A percentile compares a stretch with the other conserved stretches of the same genome.
phyloP scores from a whole-genome alignment of 768 basidiomycete genomes.

The Amanita fuliginea region DNA sequence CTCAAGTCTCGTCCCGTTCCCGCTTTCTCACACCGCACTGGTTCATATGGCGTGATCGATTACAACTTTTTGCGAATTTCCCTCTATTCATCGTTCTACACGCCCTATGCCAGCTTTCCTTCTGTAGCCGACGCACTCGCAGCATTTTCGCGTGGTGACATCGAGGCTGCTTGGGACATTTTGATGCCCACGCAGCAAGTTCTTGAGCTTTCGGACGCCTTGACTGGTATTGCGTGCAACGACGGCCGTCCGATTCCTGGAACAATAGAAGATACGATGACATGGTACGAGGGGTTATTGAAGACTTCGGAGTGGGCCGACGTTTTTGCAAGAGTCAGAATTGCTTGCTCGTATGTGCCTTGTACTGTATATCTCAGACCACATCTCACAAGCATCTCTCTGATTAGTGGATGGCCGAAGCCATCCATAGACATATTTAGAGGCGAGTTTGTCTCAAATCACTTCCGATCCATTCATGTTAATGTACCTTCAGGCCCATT shows the following conservation, averaged over 20 bases:
- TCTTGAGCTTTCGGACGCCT: background rate
- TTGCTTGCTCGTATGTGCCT: conserved; percentile 21
- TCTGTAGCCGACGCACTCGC: background rate
- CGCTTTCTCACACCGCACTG: conserved; percentile 12
- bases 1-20: conserved; percentile 14
- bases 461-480: background rate
- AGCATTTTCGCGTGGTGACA: background rate
- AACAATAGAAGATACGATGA: conserved; percentile 16
- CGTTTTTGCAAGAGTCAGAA: conserved; percentile 17
- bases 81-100: conserved; percentile 15
- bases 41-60: conserved; percentile 26
- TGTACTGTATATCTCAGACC: too few relatives aligned
- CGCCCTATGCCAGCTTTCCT: background rate
- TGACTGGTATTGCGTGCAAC: conserved; percentile 19
- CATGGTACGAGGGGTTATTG: conserved; percentile 16
- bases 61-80: conserved; percentile 17
- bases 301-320: conserved; percentile 20
- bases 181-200: background rate
- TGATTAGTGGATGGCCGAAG: background rate
- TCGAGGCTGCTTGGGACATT: background rate
- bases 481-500: conserved; percentile 6
- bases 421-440: background rate
- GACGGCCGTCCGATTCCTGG: conserved; percentile 22
- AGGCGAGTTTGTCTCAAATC: background rate
- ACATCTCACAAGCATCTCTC: too few relatives aligned